Conservation (phyloP, 1,284 basidiomycete species). For the Ceratobasidium theobromae region DNA sequence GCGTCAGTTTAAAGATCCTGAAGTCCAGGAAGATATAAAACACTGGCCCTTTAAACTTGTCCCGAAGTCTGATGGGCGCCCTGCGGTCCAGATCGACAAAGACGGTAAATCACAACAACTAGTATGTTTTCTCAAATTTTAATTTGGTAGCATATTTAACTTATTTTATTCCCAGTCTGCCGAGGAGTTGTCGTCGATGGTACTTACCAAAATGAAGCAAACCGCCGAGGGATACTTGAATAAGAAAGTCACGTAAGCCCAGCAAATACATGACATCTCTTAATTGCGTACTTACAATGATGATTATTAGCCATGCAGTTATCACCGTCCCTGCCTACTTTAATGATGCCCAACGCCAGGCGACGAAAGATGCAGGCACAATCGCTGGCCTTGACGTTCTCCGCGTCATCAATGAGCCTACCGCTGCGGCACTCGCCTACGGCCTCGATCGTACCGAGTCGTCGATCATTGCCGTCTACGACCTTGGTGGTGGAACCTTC, state of each 20-base stretch:
- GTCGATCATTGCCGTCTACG: slow-evolving; percentile 93
- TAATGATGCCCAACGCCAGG: slow-evolving; percentile 98
- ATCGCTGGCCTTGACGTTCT: slow-evolving; percentile 97
- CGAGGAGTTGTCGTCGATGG: slow-evolving; percentile 84
- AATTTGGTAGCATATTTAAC: background rate
- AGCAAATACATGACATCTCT: background rate
- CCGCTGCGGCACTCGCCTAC: slow-evolving; percentile 96
- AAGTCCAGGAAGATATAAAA: slow-evolving; percentile 88
- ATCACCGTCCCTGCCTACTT: slow-evolving; percentile 98
- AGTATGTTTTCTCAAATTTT: slow-evolving; percentile 49
- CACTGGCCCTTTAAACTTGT: slow-evolving; percentile 88
- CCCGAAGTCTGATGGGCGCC: slow-evolving; percentile 65
- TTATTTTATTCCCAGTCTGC: slow-evolving; percentile 54
- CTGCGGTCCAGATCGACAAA: slow-evolving; percentile 76
- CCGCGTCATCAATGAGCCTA: slow-evolving; percentile 98
- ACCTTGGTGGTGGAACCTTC: slow-evolving; percentile 92
- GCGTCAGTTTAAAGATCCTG: slow-evolving; percentile 89
- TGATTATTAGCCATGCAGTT: slow-evolving; percentile 64
- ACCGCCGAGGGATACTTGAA: slow-evolving; percentile 92
- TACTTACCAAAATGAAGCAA: slow-evolving; percentile 91
- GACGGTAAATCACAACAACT: slow-evolving; percentile 65
- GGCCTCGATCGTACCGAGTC: slow-evolving; percentile 85
- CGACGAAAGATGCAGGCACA: slow-evolving; percentile 96
- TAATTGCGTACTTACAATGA: slow-evolving; percentile 16
- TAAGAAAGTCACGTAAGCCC: slow-evolving; percentile 87